Conservation (phyloP, 768 basidiomycete genomes). For the Leccinum truebloodii region DNA sequence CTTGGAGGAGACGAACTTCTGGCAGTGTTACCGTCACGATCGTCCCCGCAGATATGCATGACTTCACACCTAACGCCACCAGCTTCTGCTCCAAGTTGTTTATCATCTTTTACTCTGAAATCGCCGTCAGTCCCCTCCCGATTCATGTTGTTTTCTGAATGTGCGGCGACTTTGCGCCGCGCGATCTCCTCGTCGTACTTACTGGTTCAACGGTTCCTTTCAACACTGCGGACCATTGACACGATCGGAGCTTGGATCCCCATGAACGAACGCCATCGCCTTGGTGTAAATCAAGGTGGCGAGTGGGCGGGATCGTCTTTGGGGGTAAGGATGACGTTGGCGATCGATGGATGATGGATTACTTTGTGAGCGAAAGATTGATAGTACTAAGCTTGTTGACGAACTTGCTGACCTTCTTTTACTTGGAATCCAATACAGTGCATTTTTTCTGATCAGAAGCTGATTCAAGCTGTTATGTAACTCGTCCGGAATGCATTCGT, state of each 20-base stretch:
- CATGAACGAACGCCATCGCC: neutral
- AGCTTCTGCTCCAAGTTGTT: neutral
- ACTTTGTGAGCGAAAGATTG: neutral
- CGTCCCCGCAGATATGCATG: neutral
- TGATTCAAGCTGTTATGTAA: too few species aligned
- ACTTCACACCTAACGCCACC: neutral
- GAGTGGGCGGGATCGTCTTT: neutral
- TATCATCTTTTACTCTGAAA: neutral
- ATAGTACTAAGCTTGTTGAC: neutral
- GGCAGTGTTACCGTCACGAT: neutral
- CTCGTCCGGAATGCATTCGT: neutral
- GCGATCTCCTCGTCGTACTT: neutral
- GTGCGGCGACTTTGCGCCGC: neutral
- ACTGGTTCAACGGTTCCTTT: neutral
- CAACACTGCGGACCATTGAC: neutral
- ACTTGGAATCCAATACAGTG: neutral
- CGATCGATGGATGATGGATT: neutral
- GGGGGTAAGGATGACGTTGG: neutral
- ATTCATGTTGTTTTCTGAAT: neutral
- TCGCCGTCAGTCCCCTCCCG: neutral
- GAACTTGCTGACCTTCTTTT: neutral
- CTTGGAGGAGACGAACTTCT: neutral
- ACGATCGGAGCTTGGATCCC: neutral
- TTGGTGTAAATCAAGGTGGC: neutral
- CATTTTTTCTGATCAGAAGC: neutral